phyloP scores from a whole-genome alignment of 495 filamentous ascomycete genomes.

The Aspergillus diversus region DNA sequence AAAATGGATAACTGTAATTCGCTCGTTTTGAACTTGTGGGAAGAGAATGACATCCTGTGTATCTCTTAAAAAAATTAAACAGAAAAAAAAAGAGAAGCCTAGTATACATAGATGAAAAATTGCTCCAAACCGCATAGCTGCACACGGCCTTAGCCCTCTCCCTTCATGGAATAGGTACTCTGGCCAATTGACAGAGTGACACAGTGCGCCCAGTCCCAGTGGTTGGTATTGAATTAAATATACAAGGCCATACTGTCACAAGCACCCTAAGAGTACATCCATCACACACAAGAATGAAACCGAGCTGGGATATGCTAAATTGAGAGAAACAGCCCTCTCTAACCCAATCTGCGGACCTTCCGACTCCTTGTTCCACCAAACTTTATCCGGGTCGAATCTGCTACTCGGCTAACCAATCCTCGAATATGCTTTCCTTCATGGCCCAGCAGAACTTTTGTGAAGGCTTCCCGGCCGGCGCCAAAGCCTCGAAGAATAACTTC shows the following conservation, averaged over 20 bases:
- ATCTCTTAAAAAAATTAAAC: not conserved
- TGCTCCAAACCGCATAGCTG: conserved; percentile 1
- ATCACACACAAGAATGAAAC: not conserved
- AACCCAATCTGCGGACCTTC: conserved; percentile 81
- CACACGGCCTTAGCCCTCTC: not conserved
- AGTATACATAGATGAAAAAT: conserved; percentile 20
- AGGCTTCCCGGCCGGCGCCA: conserved; percentile 82
- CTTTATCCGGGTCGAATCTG: conserved; percentile 85
- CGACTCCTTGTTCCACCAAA: conserved; percentile 91
- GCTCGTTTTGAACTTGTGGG: not conserved
- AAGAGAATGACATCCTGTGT: conserved; percentile 11
- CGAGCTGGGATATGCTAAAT: not conserved
- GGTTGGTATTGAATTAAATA: too few species aligned
- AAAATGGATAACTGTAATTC: not conserved
- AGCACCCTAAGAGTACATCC: not conserved
- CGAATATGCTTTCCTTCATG: conserved; percentile 77
- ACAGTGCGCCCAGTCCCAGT: too few species aligned
- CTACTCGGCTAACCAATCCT: conserved; percentile 70
- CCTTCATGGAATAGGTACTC: not conserved
- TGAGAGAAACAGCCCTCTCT: conserved; percentile 9
- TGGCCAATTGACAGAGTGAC: too few species aligned
- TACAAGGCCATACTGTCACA: not conserved
- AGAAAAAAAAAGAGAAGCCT: conserved; percentile 13
- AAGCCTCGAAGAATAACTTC: conserved; percentile 84
- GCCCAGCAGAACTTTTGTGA: conserved; percentile 84